These are phyloP conservation scores for Haplosporangium sp. DNA, from an alignment of 371 early-diverging fungal genomes.

Conservation along the genomic window DNA sequence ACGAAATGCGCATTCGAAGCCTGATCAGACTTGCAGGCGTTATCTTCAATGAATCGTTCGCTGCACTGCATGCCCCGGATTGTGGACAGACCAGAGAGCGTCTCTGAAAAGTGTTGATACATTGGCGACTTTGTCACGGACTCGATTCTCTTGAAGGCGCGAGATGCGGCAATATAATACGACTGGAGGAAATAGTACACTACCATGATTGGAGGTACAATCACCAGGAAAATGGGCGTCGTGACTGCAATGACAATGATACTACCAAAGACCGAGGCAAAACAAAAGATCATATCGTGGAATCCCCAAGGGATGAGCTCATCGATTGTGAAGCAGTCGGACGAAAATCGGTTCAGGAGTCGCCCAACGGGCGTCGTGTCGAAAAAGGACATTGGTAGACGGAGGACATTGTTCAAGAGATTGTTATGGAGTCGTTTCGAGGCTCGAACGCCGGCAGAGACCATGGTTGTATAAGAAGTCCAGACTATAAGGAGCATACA, in stretches of 20 bases:
- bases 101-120: conserved; percentile 59
- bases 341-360: conserved; percentile 86
- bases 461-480: conserved; percentile 25
- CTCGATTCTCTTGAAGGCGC: conserved; percentile 64
- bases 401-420: conserved; percentile 50
- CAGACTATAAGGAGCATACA: conserved; percentile 23
- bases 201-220: conserved; percentile 61
- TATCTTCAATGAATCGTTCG: conserved; percentile 64
- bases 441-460: conserved; percentile 24
- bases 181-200: conserved; percentile 16
- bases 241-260: conserved; percentile 44
- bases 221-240: conserved; percentile 56
- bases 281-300: conserved; percentile 60
- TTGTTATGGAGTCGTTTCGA: conserved; percentile 15
- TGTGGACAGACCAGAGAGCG: conserved; percentile 65
- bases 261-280: conserved; percentile 44
- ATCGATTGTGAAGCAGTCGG: conserved; percentile 78
- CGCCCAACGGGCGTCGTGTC: conserved; percentile 83
- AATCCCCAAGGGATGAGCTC: conserved; percentile 59
- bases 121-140: conserved; percentile 60
- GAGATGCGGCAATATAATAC: conserved; percentile 66
- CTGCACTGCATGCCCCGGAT: conserved; percentile 76
- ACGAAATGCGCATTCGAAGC: conserved; percentile 79
- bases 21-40: conserved; percentile 63
- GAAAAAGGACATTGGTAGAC: conserved; percentile 78